Percentiles rank a stretch among this genome's conserved stretches.
These are phyloP conservation scores for Colletotrichum cereale DNA, from an alignment of 2,329 filamentous ascomycete genomes.

Conservation along the genomic window DNA sequence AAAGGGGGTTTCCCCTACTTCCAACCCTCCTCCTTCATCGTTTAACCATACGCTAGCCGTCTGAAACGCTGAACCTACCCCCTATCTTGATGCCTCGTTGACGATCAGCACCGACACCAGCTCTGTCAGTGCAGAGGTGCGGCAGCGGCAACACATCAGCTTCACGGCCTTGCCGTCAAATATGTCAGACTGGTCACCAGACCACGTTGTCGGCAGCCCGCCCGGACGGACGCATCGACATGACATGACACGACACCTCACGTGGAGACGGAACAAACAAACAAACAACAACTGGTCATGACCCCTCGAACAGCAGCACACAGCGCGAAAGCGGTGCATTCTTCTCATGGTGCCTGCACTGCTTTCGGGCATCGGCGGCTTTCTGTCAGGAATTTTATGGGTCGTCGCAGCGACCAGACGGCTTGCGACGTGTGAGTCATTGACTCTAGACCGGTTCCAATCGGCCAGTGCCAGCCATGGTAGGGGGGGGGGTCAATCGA, in stretches of 20 bases:
- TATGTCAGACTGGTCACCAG: constrained; percentile 36
- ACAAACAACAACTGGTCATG: background rate
- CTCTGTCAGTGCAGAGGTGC: constrained; percentile 33
- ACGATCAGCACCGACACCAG: constrained; percentile 34
- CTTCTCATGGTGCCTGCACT: constrained; percentile 26
- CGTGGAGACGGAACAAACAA: constrained; percentile 10
- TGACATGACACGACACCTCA: constrained; percentile 23
- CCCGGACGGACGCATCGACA: constrained; percentile 34
- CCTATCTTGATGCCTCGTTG: constrained; percentile 41
- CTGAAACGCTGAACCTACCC: constrained; percentile 42
- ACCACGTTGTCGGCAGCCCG: constrained; percentile 27
- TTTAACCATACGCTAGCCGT: constrained; percentile 36
- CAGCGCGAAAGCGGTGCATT: constrained; percentile 33
- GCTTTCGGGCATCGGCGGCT: constrained; percentile 35
- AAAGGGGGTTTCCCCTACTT: constrained; percentile 12
- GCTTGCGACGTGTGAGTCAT: constrained; percentile 42
- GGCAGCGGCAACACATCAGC: background rate
- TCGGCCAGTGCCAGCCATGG: constrained; percentile 31
- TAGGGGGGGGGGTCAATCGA: constrained; percentile 4
- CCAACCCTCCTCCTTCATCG: constrained; percentile 21
- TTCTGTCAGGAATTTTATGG: constrained; percentile 34
- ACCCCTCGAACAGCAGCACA: constrained; percentile 4
- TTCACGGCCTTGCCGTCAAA: constrained; percentile 34
- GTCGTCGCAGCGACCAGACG: constrained; percentile 34
- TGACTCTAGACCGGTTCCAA: constrained; percentile 35